Percentiles rank a stretch among this genome's conserved stretches.
Conservation (phyloP, 129 eudicot species). For the Kitagawia praeruptora region DNA sequence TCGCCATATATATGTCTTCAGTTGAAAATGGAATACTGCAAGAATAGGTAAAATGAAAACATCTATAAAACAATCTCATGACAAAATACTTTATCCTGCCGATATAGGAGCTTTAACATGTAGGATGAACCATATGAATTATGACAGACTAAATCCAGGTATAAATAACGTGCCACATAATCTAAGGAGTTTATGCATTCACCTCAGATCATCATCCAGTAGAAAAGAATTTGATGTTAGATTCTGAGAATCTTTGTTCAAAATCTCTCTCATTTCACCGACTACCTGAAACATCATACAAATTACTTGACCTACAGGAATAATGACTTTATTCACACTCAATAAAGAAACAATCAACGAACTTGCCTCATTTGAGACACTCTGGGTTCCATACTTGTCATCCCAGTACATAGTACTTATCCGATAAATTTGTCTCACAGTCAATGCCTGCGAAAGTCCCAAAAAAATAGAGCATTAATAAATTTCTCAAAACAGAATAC, state of each 20-base stretch:
- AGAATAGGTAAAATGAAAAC: conserved; percentile 4
- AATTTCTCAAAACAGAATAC: not conserved
- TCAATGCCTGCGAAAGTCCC: conserved; percentile 61
- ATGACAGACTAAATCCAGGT: not conserved
- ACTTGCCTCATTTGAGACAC: conserved; percentile 93
- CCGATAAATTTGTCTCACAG: conserved; percentile 92
- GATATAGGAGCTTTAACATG: not conserved
- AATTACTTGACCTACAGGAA: not conserved
- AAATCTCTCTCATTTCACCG: conserved; percentile 81
- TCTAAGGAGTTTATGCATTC: not conserved
- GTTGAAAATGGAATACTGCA: conserved; percentile 96
- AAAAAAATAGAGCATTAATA: not conserved
- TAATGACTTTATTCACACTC: not conserved
- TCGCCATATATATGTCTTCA: conserved; percentile 87
- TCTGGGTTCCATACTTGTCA: conserved; percentile 97
- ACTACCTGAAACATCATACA: conserved; percentile 54
- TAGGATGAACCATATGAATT: not conserved
- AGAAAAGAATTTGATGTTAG: conserved; percentile 88
- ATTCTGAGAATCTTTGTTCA: conserved; percentile 85
- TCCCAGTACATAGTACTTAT: conserved; percentile 99
- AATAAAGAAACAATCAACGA: not conserved
- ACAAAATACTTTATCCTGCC: not conserved
- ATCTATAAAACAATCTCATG: not conserved
- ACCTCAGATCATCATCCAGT: conserved; percentile 98
- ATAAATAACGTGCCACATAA: not conserved